phyloP scores from a whole-genome alignment of 805 yeast species.

The Kazachstania africana region DNA sequence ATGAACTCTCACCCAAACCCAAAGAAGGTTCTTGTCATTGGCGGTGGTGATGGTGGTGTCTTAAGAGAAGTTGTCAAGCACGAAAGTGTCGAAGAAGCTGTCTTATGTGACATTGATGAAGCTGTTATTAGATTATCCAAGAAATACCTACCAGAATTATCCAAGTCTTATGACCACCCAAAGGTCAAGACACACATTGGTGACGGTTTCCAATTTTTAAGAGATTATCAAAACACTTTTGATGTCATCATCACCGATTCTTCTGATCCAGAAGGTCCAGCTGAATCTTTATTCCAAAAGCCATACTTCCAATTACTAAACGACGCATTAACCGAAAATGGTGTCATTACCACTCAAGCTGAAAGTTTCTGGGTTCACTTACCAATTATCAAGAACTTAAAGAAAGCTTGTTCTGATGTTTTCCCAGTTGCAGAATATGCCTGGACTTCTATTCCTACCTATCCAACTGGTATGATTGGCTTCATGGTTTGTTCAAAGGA shows the following conservation, averaged over 20 bases:
- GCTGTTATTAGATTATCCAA: conserved; percentile 81
- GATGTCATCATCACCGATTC: conserved; percentile 96
- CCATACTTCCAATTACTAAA: conserved; percentile 76
- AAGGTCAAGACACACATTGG: conserved; percentile 85
- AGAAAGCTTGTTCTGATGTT: conserved; percentile 67
- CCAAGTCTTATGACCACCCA: conserved; percentile 75
- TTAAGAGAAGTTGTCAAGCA: conserved; percentile 90
- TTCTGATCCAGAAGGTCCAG: conserved; percentile 98
- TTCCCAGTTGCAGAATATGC: conserved; percentile 91
- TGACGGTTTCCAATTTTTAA: conserved; percentile 94
- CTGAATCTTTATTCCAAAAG: conserved; percentile 84
- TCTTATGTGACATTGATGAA: conserved; percentile 91
- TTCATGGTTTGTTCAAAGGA: conserved; percentile 92
- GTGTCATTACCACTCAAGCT: conserved; percentile 88
- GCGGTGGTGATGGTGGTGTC: conserved; percentile 99
- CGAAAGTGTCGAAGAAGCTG: conserved; percentile 72
- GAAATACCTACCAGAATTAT: conserved; percentile 77
- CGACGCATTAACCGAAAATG: conserved; percentile 85
- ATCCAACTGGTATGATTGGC: conserved; percentile 96
- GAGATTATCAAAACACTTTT: conserved; percentile 70
- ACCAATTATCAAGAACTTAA: conserved; percentile 69
- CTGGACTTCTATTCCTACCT: conserved; percentile 88
- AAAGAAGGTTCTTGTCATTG: conserved; percentile 84
- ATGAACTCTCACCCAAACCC: conserved; percentile 91
- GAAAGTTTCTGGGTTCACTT: conserved; percentile 91